Conservation (phyloP, 805 yeast genomes). For the Starmerella tilneyi region DNA sequence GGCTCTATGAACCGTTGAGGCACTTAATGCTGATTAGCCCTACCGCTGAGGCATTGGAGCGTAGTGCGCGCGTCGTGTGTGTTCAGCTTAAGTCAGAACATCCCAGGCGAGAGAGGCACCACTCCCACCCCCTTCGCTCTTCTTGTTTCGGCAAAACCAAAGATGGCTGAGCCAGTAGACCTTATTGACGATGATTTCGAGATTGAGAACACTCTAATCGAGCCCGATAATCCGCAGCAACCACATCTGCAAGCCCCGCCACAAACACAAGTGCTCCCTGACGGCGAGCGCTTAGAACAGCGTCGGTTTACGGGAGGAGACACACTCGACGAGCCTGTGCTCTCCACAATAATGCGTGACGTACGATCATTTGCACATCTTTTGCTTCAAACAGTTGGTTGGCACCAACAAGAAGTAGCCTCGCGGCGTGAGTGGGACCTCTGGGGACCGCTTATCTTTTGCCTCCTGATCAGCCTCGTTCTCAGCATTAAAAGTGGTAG, state of each 20-base stretch:
- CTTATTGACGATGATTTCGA: conserved; percentile 19
- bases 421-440: conserved; percentile 30
- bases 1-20: too few relatives aligned
- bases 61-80: too few relatives aligned
- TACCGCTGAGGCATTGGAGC: too few relatives aligned
- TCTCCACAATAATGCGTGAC: conserved; percentile 44
- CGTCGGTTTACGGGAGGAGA: conserved; percentile 57
- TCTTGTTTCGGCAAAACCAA: neutral
- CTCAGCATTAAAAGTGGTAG: conserved; percentile 38
- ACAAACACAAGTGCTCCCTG: conserved; percentile 17
- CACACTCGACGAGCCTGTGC: conserved; percentile 61
- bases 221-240: conserved; percentile 21
- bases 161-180: conserved; percentile 4
- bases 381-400: conserved; percentile 38
- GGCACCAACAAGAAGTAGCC: conserved; percentile 23
- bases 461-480: conserved; percentile 45
- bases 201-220: conserved; percentile 25
- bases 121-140: neutral
- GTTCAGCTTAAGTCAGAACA: conserved; percentile 5
- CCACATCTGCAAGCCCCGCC: conserved; percentile 16
- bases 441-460: conserved; percentile 63
- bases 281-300: conserved; percentile 35
- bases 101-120: too few relatives aligned
- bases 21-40: too few relatives aligned
- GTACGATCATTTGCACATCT: conserved; percentile 37